Conservation (phyloP, 1,284 basidiomycete genomes). For the Agroathelia rolfsii region DNA sequence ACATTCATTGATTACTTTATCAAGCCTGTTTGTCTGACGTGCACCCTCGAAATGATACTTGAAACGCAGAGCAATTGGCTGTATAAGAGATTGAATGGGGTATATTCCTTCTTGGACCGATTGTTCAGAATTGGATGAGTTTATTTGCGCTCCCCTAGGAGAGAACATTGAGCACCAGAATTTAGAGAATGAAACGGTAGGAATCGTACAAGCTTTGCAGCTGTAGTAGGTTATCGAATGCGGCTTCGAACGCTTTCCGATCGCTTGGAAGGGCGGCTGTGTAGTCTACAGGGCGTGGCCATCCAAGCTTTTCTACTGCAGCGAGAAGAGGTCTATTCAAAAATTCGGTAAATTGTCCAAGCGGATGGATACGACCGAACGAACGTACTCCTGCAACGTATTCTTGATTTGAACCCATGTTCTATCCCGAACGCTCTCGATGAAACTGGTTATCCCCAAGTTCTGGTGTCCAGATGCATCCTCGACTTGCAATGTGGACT, state of each 20-base stretch:
- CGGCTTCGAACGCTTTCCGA: conserved; percentile 57
- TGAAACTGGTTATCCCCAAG: conserved; percentile 46
- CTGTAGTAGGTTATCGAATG: conserved; percentile 66
- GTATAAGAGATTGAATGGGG: conserved; percentile 76
- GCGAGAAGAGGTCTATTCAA: conserved; percentile 44
- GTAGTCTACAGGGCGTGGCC: conserved; percentile 74
- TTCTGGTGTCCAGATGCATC: conserved; percentile 33
- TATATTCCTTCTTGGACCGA: conserved; percentile 51
- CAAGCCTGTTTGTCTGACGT: conserved; percentile 82
- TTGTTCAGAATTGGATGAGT: conserved; percentile 12
- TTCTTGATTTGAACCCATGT: conserved; percentile 72
- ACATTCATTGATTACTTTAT: conserved; percentile 54
- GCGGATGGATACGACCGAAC: conserved; percentile 18
- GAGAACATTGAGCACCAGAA: conserved; percentile 8
- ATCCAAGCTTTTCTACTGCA: conserved; percentile 64
- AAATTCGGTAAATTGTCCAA: conserved; percentile 7
- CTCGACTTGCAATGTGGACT: conserved; percentile 35
- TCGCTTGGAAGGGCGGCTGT: conserved; percentile 35
- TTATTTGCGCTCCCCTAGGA: conserved; percentile 41
- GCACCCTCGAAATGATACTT: conserved; percentile 91
- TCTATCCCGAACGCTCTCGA: conserved; percentile 48
- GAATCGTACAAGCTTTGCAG: conserved; percentile 66
- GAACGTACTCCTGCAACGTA: conserved; percentile 52
- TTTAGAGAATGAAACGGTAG: conserved; percentile 3
- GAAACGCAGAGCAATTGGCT: conserved; percentile 81